Conservation (phyloP, 148 eudicot genomes). For the Diospyros lotus region DNA sequence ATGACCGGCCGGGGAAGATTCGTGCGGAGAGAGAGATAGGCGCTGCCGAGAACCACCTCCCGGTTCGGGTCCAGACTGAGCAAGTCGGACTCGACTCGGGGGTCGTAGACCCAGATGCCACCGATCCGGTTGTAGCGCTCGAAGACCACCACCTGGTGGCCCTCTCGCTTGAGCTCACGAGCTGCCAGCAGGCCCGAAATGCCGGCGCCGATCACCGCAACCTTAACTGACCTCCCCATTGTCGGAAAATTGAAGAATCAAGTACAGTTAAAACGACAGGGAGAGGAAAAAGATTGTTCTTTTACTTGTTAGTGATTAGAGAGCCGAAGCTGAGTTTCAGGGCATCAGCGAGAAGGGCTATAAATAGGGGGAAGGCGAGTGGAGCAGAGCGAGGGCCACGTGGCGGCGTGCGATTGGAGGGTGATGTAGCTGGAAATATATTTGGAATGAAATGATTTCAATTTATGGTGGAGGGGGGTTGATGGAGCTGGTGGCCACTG, state of each 20-base stretch:
- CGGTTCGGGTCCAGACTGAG: conserved; percentile 25
- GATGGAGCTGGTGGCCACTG: too few relatives aligned
- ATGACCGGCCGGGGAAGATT: conserved; percentile 32
- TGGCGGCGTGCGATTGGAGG: too few relatives aligned
- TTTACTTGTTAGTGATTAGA: too few relatives aligned
- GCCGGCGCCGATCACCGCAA: conserved; percentile 48
- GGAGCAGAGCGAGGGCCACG: too few relatives aligned
- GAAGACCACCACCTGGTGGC: conserved; percentile 29
- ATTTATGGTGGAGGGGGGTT: too few relatives aligned
- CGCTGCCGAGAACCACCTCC: conserved; percentile 24
- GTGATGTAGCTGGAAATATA: too few relatives aligned
- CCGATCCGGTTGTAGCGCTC: conserved; percentile 29
- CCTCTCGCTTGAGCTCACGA: conserved; percentile 34
- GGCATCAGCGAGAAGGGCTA: too few relatives aligned
- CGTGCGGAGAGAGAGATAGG: conserved; percentile 35
- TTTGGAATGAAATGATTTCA: too few relatives aligned
- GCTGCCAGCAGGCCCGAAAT: conserved; percentile 24
- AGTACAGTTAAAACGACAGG: too few relatives aligned
- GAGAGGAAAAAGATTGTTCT: too few relatives aligned
- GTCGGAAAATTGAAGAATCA: not conserved
- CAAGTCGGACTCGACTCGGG: conserved; percentile 29
- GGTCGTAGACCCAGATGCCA: conserved; percentile 39
- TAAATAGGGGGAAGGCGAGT: too few relatives aligned
- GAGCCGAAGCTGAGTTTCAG: too few relatives aligned
- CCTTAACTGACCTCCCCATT: conserved; percentile 25